phyloP scores from a whole-genome alignment of 2,329 filamentous ascomycete species.

The Cercospora janseana region DNA sequence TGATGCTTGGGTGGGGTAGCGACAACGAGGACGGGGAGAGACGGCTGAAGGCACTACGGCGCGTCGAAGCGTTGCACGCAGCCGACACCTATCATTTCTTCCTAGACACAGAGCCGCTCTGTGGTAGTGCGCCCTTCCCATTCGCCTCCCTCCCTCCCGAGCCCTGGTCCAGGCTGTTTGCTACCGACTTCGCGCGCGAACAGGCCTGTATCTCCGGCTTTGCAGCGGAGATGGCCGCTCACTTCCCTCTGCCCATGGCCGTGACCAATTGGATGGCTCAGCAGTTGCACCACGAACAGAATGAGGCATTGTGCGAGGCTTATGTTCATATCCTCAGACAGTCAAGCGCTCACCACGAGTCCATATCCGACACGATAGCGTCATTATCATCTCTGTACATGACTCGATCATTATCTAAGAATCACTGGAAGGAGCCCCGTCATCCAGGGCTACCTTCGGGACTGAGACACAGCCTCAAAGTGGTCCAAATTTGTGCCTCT shows the following conservation, averaged over 20 bases:
- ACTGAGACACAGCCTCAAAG: slow-evolving; percentile 19
- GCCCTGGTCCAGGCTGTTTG: slow-evolving; percentile 37
- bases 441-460: slow-evolving; percentile 19
- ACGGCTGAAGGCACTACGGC: slow-evolving; percentile 56
- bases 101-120: slow-evolving; percentile 28
- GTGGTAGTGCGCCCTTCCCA: slow-evolving; percentile 32
- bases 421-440: slow-evolving; percentile 16
- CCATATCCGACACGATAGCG: slow-evolving; percentile 20
- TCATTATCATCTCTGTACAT: slow-evolving; percentile 26
- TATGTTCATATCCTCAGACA: slow-evolving; percentile 35
- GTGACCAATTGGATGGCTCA: slow-evolving; percentile 46
- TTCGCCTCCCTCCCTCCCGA: slow-evolving; percentile 33
- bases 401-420: slow-evolving; percentile 22
- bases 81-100: slow-evolving; percentile 61
- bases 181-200: slow-evolving; percentile 37
- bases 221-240: slow-evolving; percentile 40
- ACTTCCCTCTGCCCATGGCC: slow-evolving; percentile 40
- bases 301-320: slow-evolving; percentile 39
- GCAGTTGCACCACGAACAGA: slow-evolving; percentile 35
- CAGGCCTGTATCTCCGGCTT: slow-evolving; percentile 46
- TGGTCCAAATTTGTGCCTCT: slow-evolving; percentile 21
- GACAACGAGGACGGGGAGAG: slow-evolving; percentile 49
- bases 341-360: slow-evolving; percentile 14
- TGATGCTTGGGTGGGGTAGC: slow-evolving; percentile 45
- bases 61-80: slow-evolving; percentile 58